phyloP scores from a whole-genome alignment of 257 asterid species.

The Prunella vulgaris region DNA sequence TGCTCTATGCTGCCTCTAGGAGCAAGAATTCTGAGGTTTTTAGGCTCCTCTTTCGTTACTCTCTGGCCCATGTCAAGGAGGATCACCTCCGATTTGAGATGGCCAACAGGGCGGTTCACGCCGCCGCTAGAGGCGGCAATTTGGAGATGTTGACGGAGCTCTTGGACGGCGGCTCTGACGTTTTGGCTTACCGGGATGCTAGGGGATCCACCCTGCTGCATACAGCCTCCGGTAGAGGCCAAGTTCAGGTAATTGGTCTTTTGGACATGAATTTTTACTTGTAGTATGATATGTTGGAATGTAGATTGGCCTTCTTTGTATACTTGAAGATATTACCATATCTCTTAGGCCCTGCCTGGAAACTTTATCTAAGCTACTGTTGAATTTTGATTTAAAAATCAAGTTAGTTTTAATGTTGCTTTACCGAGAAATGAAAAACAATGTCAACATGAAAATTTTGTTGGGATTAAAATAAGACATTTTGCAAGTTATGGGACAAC shows the following conservation, averaged over 20 bases:
- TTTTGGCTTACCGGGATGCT: slow-evolving; percentile 63
- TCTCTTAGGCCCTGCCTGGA: too few relatives aligned
- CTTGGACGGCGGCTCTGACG: slow-evolving; percentile 50
- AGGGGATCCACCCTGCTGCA: slow-evolving; percentile 74
- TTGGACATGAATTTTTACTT: too few relatives aligned
- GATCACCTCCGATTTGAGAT: slow-evolving; percentile 53
- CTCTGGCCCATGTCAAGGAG: slow-evolving; percentile 28
- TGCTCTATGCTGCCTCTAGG: slow-evolving; percentile 81
- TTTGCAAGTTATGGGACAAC: too few relatives aligned
- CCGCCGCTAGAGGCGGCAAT: slow-evolving; percentile 87
- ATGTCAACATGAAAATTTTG: too few relatives aligned
- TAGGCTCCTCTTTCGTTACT: slow-evolving; percentile 46
- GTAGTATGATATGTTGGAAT: too few relatives aligned
- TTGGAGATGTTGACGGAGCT: slow-evolving; percentile 55
- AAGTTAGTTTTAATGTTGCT: too few relatives aligned
- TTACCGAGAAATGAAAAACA: too few relatives aligned
- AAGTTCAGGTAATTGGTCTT: slow-evolving; percentile 80
- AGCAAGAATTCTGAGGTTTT: slow-evolving; percentile 58
- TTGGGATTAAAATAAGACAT: too few relatives aligned
- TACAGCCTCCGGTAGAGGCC: slow-evolving; percentile 76
- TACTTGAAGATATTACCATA: too few relatives aligned
- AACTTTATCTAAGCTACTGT: too few relatives aligned
- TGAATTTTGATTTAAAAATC: too few relatives aligned
- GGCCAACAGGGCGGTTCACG: slow-evolving; percentile 70
- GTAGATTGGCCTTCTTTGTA: too few relatives aligned